phyloP scores from a whole-genome alignment of 805 yeast genomes.

The Candida tallmaniae region DNA sequence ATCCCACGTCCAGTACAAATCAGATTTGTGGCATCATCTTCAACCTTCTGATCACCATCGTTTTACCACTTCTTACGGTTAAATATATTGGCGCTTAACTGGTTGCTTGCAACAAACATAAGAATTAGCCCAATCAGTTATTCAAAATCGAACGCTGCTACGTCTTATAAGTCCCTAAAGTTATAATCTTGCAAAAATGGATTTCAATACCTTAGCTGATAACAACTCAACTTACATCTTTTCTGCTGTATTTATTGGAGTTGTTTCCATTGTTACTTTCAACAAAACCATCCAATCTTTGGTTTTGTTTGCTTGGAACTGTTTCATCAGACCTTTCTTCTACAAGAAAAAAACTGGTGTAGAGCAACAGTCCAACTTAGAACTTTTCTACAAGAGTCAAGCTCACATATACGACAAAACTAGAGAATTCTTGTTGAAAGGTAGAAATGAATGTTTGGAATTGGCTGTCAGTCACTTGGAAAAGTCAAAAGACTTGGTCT shows the following conservation, averaged over 20 bases:
- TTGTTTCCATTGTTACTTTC: background rate
- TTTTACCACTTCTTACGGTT: no score
- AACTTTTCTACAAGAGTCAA: conserved; percentile 69
- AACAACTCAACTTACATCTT: background rate
- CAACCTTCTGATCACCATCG: no score
- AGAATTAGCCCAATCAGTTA: no score
- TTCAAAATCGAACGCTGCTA: no score
- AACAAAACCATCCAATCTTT: conserved; percentile 14
- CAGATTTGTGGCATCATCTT: no score
- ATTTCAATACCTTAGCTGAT: no score
- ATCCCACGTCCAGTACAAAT: no score
- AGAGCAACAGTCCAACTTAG: conserved; percentile 57
- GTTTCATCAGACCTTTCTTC: conserved; percentile 57
- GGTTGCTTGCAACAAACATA: no score
- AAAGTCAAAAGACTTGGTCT: conserved; percentile 44
- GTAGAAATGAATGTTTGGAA: conserved; percentile 60
- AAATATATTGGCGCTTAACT: no score
- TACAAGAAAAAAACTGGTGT: conserved; percentile 20
- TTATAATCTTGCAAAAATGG: no score
- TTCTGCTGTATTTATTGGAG: background rate
- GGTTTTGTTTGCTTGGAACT: conserved; percentile 38
- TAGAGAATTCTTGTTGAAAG: conserved; percentile 60
- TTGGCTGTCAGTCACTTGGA: conserved; percentile 55
- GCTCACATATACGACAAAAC: conserved; percentile 76
- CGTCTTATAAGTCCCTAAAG: no score